phyloP scores from a whole-genome alignment of 2,329 filamentous ascomycete species.

The Macrophomina phaseolina region DNA sequence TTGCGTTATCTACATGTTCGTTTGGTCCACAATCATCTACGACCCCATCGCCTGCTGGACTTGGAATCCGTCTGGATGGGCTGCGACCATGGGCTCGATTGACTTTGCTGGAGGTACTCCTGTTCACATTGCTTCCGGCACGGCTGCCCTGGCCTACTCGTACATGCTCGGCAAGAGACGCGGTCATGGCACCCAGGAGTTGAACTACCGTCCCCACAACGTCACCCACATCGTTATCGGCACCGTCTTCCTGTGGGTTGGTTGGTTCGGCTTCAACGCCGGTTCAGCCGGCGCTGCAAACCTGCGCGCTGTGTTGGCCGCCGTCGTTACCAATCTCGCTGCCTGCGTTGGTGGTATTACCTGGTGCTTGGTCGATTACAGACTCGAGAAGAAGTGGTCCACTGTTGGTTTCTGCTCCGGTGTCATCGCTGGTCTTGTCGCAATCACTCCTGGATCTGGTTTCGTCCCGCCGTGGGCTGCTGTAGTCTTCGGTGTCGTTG shows the following conservation, averaged over 20 bases:
- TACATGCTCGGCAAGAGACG: conserved; percentile 87
- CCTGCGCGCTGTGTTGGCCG: conserved; percentile 84
- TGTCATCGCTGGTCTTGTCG: conserved; percentile 83
- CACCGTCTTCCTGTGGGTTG: conserved; percentile 93
- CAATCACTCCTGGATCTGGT: conserved; percentile 86
- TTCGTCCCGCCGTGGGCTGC: conserved; percentile 86
- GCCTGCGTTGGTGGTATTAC: conserved; percentile 85
- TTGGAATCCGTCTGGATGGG: conserved; percentile 86
- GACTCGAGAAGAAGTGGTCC: conserved; percentile 88
- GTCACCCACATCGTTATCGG: conserved; percentile 91
- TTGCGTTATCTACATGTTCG: conserved; percentile 88
- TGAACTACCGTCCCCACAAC: conserved; percentile 92
- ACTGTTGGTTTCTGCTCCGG: conserved; percentile 93
- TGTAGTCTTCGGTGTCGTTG: conserved; percentile 77
- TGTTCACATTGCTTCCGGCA: conserved; percentile 85
- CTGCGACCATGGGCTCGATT: conserved; percentile 76
- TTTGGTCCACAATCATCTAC: conserved; percentile 90
- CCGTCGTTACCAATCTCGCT: conserved; percentile 82
- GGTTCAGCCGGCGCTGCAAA: conserved; percentile 83
- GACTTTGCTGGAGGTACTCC: conserved; percentile 92
- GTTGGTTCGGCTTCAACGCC: conserved; percentile 95
- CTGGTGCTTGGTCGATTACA: conserved; percentile 88
- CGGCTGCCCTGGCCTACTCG: conserved; percentile 84
- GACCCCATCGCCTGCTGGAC: conserved; percentile 95
- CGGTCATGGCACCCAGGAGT: conserved; percentile 83